These are phyloP conservation scores for Kalanchoe fedtschenkoi DNA, from an alignment of 164 flowering plant genomes.

Conservation along the genomic window DNA sequence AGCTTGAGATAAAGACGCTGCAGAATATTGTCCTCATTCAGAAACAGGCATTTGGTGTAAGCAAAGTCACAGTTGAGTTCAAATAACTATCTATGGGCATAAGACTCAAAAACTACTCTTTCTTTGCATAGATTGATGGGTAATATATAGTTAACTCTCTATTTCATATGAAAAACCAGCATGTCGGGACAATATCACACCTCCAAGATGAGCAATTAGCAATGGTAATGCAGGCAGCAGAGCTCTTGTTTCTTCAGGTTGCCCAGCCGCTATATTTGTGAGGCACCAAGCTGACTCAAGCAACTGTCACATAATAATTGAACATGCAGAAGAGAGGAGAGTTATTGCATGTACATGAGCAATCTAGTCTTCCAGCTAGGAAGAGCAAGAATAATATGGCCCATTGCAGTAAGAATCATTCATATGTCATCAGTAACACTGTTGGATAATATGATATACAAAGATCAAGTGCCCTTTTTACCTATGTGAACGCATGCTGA, in stretches of 20 bases:
- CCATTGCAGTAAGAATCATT: background rate
- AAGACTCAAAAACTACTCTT: background rate
- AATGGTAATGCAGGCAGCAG: conserved; percentile 86
- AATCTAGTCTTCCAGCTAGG: background rate
- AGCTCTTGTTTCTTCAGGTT: conserved; percentile 82
- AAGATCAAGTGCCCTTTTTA: background rate
- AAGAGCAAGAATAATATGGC: background rate
- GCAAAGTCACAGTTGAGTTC: background rate
- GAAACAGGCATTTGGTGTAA: no score
- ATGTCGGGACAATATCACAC: conserved; percentile 22
- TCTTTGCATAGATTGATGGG: background rate
- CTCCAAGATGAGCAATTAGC: conserved; percentile 96
- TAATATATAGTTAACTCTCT: background rate
- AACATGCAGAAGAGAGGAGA: background rate
- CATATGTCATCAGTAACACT: background rate
- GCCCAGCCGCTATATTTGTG: conserved; percentile 95
- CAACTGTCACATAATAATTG: conserved; percentile 38
- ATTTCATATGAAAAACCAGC: background rate
- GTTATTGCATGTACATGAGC: background rate
- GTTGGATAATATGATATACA: background rate
- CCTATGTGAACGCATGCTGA: background rate
- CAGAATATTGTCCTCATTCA: no score
- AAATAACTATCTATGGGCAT: background rate
- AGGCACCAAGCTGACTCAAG: conserved; percentile 99
- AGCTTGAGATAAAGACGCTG: no score